Conservation (phyloP, 352 stramenopile genomes). For the Pythium graminicola region DNA sequence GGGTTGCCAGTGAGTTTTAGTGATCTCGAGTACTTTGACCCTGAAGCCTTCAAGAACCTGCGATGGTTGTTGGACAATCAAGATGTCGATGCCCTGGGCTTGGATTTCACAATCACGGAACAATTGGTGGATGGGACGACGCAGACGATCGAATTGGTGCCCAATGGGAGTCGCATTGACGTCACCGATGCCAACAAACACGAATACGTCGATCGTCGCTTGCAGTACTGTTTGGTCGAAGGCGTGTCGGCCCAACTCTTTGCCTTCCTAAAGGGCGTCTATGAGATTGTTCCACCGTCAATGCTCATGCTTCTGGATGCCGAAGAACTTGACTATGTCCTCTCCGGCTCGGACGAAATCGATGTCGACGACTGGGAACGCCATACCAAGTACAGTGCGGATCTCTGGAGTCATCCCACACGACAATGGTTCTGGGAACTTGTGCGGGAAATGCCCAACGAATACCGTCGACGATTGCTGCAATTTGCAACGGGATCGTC, state of each 20-base stretch:
- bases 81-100: constrained; percentile 20
- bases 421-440: constrained; percentile 95
- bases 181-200: constrained; percentile 94
- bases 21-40: constrained; percentile 71
- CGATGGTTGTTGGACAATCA: constrained; percentile 26
- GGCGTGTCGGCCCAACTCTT: constrained; percentile 48
- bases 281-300: constrained; percentile 94
- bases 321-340: constrained; percentile 95
- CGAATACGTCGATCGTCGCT: constrained; percentile 87
- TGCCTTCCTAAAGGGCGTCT: constrained; percentile 88
- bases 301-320: constrained; percentile 95
- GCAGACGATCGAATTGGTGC: constrained; percentile 39
- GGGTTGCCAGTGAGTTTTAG: constrained; percentile 86
- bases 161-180: constrained; percentile 36
- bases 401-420: constrained; percentile 35
- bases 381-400: constrained; percentile 66
- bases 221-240: constrained; percentile 49
- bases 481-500: constrained; percentile 81
- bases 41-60: constrained; percentile 26
- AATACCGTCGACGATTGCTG: constrained; percentile 67
- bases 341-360: constrained; percentile 94
- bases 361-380: constrained; percentile 94
- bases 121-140: constrained; percentile 13
- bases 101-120: constrained; percentile 57
- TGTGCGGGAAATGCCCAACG: constrained; percentile 82